Evolutionary conservation across 2,329 filamentous ascomycete genomes (phyloP), one percentile per base, ranked within the genome.

Genomic region (Tolypocladium sp.): DNA sequence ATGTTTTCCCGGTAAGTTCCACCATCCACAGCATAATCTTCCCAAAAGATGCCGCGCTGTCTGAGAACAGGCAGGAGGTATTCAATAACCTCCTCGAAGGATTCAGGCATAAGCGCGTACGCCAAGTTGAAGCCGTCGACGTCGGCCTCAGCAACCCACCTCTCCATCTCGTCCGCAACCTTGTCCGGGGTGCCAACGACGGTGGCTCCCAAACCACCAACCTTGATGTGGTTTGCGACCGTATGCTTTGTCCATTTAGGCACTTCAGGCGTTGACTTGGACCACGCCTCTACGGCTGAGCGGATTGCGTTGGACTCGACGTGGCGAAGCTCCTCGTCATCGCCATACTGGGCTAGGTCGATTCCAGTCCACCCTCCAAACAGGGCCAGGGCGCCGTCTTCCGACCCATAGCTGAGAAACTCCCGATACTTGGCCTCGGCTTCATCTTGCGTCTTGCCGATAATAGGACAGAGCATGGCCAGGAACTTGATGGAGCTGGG

Each of bases 331-430:
- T 88, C 85, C 66, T 88, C 79, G 49, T 88, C 84, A 33, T 88
- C 84, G 0, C 74, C 79, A 63, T 87, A 88, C 51, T 79, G 73
- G 8, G 78, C 75, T 30, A 88, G 72, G 67, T 89, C 83, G 54
- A 87, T 85, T 0, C 85, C 85, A 0, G 85, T 87, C 84, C 84
- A 88, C 0, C 85, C 85, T 2, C 85, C 83, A 63, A 88, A 88
- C 2, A 88, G 70, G 0, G 85, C 84, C 55, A 88, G 68, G 0
- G 84, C 85, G 5, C 85, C 86, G 59, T 87, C 85, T 49, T 81
- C 76, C 2, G 81, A 81, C 0, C 82, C 85, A 63, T 86, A 79
- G 55, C 76, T 77, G 1, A 81, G 73, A 54, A 81, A 80, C 27
- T 85, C 79, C 3, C 74, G 66, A 60, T 83, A 83, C 60, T 70